A percentile compares a stretch with the other conserved stretches of the same genome.
Conservation (phyloP, 148 eudicot genomes). For the Amaranthus cruentus region DNA sequence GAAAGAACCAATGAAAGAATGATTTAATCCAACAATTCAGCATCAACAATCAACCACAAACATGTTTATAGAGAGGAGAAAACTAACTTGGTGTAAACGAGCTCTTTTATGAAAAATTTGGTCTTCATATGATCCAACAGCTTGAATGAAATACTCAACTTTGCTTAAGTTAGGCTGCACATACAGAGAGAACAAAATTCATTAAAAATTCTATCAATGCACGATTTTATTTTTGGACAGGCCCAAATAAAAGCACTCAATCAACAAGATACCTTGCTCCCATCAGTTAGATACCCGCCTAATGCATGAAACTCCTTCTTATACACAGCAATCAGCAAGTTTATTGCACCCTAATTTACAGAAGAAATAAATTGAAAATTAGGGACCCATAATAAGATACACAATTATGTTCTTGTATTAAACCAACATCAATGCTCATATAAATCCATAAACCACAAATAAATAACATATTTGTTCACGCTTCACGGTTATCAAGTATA, state of each 20-base stretch:
- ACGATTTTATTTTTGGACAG: neutral
- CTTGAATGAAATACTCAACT: slow-evolving; percentile 88
- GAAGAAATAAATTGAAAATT: slow-evolving; percentile 8
- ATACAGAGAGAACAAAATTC: slow-evolving; percentile 11
- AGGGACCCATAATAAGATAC: neutral
- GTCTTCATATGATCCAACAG: slow-evolving; percentile 93
- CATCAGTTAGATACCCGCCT: slow-evolving; percentile 83
- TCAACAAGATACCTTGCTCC: slow-evolving; percentile 69
- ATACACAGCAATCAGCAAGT: slow-evolving; percentile 79
- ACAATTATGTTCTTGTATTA: too few relatives aligned
- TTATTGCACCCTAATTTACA: slow-evolving; percentile 73
- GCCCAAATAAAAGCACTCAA: slow-evolving; percentile 9
- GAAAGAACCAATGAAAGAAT: neutral
- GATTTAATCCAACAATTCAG: neutral
- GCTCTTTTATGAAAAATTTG: slow-evolving; percentile 85
- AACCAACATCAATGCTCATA: neutral
- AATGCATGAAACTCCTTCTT: slow-evolving; percentile 70
- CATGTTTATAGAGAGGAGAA: neutral
- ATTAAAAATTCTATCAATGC: neutral
- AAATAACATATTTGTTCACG: too few relatives aligned
- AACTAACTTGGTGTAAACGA: slow-evolving; percentile 68
- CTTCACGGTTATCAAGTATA: too few relatives aligned
- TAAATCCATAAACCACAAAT: too few relatives aligned
- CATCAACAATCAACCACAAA: neutral
- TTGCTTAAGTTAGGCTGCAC: slow-evolving; percentile 66